Percentiles rank a stretch among this genome's conserved stretches.
Evolutionary conservation across 2,329 filamentous ascomycete genomes (phyloP).

Genomic region (Trichoderma aggressivum): DNA sequence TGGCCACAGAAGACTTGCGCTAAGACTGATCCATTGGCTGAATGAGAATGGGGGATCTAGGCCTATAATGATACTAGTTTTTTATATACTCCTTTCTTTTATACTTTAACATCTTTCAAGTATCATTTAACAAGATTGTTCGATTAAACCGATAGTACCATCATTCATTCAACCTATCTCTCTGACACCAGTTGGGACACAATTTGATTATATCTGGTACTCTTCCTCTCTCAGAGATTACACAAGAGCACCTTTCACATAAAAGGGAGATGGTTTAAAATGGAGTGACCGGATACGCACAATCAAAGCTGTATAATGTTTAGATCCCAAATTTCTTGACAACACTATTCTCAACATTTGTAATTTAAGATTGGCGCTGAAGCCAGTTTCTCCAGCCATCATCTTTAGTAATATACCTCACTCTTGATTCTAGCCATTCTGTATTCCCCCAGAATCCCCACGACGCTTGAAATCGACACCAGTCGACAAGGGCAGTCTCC

Average conservation of each 20-base stretch:
- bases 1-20: constrained; percentile 38
- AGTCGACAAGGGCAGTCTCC: constrained; percentile 66
- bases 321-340: not conserved
- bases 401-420: constrained; percentile 47
- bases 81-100: not conserved
- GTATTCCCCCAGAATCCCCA: constrained; percentile 63
- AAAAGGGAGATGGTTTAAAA: not conserved
- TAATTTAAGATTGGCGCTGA: not conserved
- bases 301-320: too few species aligned
- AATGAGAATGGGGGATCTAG: not conserved
- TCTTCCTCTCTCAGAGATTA: too few species aligned
- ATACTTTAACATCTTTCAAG: not conserved
- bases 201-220: not conserved
- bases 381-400: constrained; percentile 46
- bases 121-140: too few species aligned
- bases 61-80: not conserved
- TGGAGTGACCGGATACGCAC: not conserved
- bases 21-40: not conserved
- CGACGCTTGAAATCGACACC: constrained; percentile 59
- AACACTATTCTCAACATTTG: not conserved
- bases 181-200: not conserved
- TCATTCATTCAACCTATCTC: not conserved
- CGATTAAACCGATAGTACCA: too few species aligned
- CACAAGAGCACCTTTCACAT: too few species aligned
- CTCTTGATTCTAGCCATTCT: constrained; percentile 54